Percentiles rank a stretch among this genome's conserved stretches.
These are phyloP conservation scores for Annulohypoxylon nitens DNA, from an alignment of 495 filamentous ascomycete species.

Conservation along the genomic window DNA sequence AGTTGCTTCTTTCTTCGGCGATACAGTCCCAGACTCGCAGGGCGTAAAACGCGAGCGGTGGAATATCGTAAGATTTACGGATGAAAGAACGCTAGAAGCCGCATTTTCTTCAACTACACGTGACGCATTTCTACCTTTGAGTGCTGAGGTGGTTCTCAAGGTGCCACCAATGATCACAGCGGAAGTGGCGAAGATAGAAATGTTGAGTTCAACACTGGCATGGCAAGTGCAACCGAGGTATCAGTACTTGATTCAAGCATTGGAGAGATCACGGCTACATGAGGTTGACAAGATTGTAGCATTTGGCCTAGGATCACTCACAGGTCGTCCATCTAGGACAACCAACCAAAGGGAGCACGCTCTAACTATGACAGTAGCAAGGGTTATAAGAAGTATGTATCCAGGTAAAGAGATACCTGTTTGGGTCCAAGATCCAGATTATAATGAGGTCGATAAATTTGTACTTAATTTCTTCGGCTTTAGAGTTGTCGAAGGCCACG, in stretches of 20 bases:
- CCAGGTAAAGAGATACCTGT: not conserved
- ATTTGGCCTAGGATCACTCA: constrained; percentile 10
- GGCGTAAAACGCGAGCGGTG: not conserved
- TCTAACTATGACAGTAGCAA: not conserved
- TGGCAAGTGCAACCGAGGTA: not conserved
- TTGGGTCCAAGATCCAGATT: constrained; percentile 15
- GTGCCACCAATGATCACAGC: not conserved
- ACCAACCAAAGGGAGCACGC: constrained; percentile 5
- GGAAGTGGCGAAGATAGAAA: too few species aligned
- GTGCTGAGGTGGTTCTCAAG: not conserved
- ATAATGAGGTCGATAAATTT: not conserved
- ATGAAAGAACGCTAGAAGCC: not conserved
- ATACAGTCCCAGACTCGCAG: not conserved
- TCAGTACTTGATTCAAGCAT: not conserved
- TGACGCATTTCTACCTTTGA: not conserved
- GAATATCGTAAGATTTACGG: not conserved
- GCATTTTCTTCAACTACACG: not conserved
- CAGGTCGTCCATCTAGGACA: not conserved
- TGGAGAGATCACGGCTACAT: not conserved
- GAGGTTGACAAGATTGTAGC: constrained; percentile 16
- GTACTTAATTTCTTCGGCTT: not conserved
- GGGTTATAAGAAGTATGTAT: not conserved
- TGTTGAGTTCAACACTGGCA: too few species aligned
- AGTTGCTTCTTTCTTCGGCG: not conserved
- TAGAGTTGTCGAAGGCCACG: constrained; percentile 1